phyloP scores from a whole-genome alignment of 2,329 filamentous ascomycete genomes.

The Cladosporium sp. region DNA sequence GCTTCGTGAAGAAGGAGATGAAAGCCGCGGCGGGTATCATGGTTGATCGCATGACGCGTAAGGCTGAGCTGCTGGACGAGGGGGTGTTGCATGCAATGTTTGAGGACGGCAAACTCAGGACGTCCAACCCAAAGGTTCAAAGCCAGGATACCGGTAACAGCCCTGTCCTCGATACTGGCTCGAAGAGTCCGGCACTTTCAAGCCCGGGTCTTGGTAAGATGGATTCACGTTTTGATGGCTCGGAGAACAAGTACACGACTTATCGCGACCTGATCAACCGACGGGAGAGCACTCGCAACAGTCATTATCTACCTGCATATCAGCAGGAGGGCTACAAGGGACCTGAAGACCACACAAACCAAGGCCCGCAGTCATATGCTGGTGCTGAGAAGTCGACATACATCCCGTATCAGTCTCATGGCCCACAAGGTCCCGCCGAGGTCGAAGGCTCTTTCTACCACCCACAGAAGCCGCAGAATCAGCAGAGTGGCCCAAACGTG shows the following conservation, averaged over 20 bases:
- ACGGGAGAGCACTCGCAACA: constrained; percentile 16
- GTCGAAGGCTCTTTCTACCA: constrained; percentile 41
- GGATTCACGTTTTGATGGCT: constrained; percentile 13
- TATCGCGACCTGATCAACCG: constrained; percentile 25
- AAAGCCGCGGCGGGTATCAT: constrained; percentile 65
- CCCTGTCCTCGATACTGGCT: constrained; percentile 13
- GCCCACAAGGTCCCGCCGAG: constrained; percentile 34
- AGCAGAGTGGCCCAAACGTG: constrained; percentile 11
- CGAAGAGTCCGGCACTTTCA: constrained; percentile 12
- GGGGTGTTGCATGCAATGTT: constrained; percentile 65
- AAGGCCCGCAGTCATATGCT: constrained; percentile 11
- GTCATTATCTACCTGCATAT: constrained; percentile 22
- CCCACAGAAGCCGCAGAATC: constrained; percentile 26
- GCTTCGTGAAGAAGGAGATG: constrained; percentile 63
- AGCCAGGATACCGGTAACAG: constrained; percentile 12
- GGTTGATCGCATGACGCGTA: constrained; percentile 65
- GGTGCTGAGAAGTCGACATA: constrained; percentile 20
- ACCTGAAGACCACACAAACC: constrained; percentile 16
- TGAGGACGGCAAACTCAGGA: constrained; percentile 60
- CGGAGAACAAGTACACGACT: constrained; percentile 25
- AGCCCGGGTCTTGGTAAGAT: constrained; percentile 9
- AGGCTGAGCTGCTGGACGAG: constrained; percentile 61
- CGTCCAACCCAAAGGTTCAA: constrained; percentile 42
- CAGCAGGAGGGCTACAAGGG: constrained; percentile 26
- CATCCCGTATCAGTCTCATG: constrained; percentile 20